phyloP scores from a whole-genome alignment of 2,329 filamentous ascomycete species.

The Penicillium olsonii region DNA sequence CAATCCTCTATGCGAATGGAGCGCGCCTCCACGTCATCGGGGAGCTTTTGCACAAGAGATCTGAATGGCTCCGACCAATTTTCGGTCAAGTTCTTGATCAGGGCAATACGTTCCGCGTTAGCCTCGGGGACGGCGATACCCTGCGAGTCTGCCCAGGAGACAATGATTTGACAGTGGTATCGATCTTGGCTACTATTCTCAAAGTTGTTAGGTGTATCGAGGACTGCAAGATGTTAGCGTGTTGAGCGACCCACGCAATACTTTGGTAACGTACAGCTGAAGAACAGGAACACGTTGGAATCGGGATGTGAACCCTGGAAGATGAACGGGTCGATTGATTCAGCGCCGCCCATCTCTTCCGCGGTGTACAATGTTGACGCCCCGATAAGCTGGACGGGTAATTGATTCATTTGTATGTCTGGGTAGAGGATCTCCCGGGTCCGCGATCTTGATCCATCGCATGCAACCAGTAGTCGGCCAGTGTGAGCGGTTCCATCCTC shows the following conservation, averaged over 20 bases:
- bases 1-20: slow-evolving; percentile 53
- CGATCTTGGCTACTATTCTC: slow-evolving; percentile 33
- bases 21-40: slow-evolving; percentile 46
- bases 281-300: slow-evolving; percentile 55
- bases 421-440: slow-evolving; percentile 39
- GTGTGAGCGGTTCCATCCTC: slow-evolving; percentile 47
- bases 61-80: slow-evolving; percentile 56
- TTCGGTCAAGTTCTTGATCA: slow-evolving; percentile 48
- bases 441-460: slow-evolving; percentile 53
- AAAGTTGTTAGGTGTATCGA: slow-evolving; percentile 52
- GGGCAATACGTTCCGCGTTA: slow-evolving; percentile 40
- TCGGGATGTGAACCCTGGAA: slow-evolving; percentile 57
- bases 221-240: slow-evolving; percentile 36
- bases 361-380: slow-evolving; percentile 46
- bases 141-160: slow-evolving; percentile 51
- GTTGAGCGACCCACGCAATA: too few species aligned
- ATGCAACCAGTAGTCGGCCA: slow-evolving; percentile 52
- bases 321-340: slow-evolving; percentile 55
- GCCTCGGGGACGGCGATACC: slow-evolving; percentile 45
- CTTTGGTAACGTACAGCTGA: slow-evolving; percentile 46
- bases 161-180: slow-evolving; percentile 53
- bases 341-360: slow-evolving; percentile 46
- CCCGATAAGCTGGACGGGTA: slow-evolving; percentile 55
- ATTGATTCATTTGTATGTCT: slow-evolving; percentile 33
- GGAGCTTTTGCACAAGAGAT: slow-evolving; percentile 44